Evolutionary conservation across 2,329 filamentous ascomycete genomes (phyloP).

Genomic region (Penicillium sp.): DNA sequence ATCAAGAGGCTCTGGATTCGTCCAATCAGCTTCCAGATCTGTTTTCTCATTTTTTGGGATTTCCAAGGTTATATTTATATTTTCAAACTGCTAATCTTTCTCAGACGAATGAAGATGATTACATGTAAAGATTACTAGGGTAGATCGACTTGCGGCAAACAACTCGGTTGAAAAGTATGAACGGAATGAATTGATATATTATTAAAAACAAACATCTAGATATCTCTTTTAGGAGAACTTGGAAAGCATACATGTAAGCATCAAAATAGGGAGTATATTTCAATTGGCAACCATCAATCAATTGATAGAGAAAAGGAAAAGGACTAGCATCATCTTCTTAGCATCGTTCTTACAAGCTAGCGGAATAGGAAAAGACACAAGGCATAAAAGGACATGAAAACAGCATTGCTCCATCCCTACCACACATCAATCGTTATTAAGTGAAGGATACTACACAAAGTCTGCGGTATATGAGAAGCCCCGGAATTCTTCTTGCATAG

Average conservation of each 20-base stretch:
- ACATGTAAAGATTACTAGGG: too few species aligned
- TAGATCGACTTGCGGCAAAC: too few species aligned
- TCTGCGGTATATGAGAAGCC: conserved; percentile 97
- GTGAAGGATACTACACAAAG: conserved; percentile 58
- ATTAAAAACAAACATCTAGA: conserved; percentile 6
- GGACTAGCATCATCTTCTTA: neutral
- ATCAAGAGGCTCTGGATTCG: too few species aligned
- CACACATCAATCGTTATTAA: neutral
- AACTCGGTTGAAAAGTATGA: neutral
- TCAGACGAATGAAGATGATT: too few species aligned
- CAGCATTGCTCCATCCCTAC: neutral
- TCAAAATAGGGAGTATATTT: conserved; percentile 9
- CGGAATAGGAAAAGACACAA: neutral
- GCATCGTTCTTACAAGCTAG: neutral
- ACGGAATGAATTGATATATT: neutral
- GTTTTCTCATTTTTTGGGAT: too few species aligned
- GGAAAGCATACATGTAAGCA: conserved; percentile 2
- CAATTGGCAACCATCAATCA: conserved; percentile 9
- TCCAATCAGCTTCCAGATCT: too few species aligned
- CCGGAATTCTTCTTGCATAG: conserved; percentile 99
- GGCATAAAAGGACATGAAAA: neutral
- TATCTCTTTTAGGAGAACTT: neutral
- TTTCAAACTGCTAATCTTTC: too few species aligned
- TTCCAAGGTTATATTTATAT: too few species aligned
- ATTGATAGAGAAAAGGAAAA: neutral